phyloP scores from a whole-genome alignment of 441 rosid species.

The Aleurites moluccanus region DNA sequence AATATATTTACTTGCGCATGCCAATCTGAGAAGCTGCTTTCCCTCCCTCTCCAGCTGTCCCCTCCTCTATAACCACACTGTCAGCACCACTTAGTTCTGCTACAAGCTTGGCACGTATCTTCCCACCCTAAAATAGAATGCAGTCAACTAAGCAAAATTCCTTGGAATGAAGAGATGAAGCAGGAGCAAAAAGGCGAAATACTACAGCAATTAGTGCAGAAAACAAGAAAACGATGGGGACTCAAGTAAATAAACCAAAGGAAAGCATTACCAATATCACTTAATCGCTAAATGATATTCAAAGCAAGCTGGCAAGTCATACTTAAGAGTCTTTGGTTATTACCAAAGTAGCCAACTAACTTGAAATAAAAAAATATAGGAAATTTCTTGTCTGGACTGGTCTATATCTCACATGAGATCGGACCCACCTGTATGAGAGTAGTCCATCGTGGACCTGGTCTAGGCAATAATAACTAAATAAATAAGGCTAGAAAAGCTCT shows the following conservation, averaged over 20 bases:
- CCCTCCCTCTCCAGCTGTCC: conserved; percentile 81
- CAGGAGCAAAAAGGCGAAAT: background rate
- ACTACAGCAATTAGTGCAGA: background rate
- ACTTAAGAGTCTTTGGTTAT: background rate
- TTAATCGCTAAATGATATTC: background rate
- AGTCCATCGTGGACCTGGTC: too few relatives aligned
- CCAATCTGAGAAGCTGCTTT: conserved; percentile 78
- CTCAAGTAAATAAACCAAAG: background rate
- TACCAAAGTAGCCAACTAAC: background rate
- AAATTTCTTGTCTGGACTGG: too few relatives aligned
- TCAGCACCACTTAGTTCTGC: conserved; percentile 57
- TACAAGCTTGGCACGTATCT: conserved; percentile 79
- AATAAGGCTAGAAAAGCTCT: background rate
- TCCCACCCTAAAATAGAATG: conserved; percentile 70
- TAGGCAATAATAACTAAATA: too few relatives aligned
- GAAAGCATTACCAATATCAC: background rate
- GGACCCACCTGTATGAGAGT: too few relatives aligned
- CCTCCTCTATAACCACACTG: conserved; percentile 69
- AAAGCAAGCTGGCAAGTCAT: background rate
- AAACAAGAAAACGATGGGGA: too few relatives aligned
- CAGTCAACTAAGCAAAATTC: conserved; percentile 21
- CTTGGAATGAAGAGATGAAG: background rate
- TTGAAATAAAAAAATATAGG: background rate
- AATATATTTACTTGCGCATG: conserved; percentile 68
- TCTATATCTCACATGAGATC: too few relatives aligned